phyloP scores from a whole-genome alignment of 75 land plant genomes.

The Pseudotsuga menziesii region DNA sequence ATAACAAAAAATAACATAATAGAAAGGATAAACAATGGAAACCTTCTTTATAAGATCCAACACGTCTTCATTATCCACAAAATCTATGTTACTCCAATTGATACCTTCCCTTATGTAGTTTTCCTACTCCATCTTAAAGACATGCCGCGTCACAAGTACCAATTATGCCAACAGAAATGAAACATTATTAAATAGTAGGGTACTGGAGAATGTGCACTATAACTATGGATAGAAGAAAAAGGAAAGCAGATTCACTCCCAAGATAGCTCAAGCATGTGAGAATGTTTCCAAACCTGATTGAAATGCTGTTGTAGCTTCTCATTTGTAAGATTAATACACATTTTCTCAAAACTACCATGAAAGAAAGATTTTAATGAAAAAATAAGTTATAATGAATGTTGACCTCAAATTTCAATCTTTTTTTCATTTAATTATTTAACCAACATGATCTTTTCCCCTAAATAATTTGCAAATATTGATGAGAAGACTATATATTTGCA shows the following conservation, averaged over 20 bases:
- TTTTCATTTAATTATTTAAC: background rate
- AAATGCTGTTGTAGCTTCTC: slow-evolving; percentile 80
- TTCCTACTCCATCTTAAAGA: slow-evolving; percentile 97
- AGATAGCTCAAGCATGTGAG: background rate
- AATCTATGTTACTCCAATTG: slow-evolving; percentile 94
- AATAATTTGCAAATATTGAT: background rate
- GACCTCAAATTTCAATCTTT: background rate
- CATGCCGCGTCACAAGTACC: slow-evolving; percentile 57
- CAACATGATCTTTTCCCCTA: background rate
- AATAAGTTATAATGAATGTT: background rate
- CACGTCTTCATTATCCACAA: slow-evolving; percentile 94
- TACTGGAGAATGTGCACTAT: background rate
- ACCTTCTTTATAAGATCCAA: slow-evolving; percentile 91
- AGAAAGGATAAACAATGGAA: background rate
- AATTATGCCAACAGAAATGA: background rate
- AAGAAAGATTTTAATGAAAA: background rate
- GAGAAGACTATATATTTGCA: background rate
- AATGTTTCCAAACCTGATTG: slow-evolving; percentile 43
- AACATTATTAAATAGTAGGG: background rate
- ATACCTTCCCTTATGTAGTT: slow-evolving; percentile 90
- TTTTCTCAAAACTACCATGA: slow-evolving; percentile 61
- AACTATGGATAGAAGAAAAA: background rate
- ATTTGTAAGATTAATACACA: slow-evolving; percentile 72
- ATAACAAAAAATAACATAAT: background rate
- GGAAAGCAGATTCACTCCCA: background rate